Evolutionary conservation across 495 filamentous ascomycete genomes (phyloP), one percentile per base, ranked within the genome.

Genomic region (Talaromyces nanjingensis): DNA sequence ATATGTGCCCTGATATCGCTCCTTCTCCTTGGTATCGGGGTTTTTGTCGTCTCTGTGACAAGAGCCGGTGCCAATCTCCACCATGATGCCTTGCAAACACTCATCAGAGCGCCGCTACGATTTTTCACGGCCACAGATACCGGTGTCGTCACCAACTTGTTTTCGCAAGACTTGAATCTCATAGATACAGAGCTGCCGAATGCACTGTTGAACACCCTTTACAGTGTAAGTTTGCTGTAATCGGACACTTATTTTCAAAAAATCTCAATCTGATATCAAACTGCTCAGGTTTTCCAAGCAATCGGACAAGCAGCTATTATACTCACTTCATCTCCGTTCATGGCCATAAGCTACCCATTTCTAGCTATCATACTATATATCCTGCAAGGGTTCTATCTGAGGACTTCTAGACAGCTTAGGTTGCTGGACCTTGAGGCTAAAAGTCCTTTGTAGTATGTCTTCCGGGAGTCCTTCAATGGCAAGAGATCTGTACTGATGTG

Each of bases 321-420:
- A 27, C 77, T 73, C 1, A 70, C 75, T 7, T 71, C 78, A 18
- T 79, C 83, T 0, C 71, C 69, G 33, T 86, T 79, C 63, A 74
- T 76, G 0, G 83, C 81, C 0, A 78, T 82, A 34, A 75, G 78
- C 0, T 79, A 84, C 62, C 83, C 83, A 0, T 49, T 82, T 33
- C 72, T 80, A 5, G 65, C 79, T 31, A 63, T 80, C 6, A 64
- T 77, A 33, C 62, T 86, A 5, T 87, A 82, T 63, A 22, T 79
- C 14, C 74, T 89, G 6, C 84, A 87, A 64, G 83, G 81, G 59
- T 71, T 82, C 34, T 89, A 89, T 63, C 76, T 89, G 5, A 77
- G 82, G 18, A 89, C 87, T 2, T 88, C 86, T 4, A 78, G 82
- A 6, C 86, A 87, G 64, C 59, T 88, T 5, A 78, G 85, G 20